phyloP scores from a whole-genome alignment of 1,284 basidiomycete genomes.

The Malassezia equina region DNA sequence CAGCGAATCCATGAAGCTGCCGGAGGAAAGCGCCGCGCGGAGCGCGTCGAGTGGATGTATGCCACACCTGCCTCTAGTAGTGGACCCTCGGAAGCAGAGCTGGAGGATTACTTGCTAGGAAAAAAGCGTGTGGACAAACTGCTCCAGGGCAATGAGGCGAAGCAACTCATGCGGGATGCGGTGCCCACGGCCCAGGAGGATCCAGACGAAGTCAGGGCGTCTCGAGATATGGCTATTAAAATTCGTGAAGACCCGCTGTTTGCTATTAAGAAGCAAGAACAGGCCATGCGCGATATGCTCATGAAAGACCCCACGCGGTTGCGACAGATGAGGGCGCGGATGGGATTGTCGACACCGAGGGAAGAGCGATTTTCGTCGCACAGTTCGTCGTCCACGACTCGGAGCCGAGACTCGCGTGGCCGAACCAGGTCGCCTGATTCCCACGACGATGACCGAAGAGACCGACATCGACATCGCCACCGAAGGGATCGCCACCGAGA shows the following conservation, averaged over 20 bases:
- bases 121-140: conserved; percentile 97
- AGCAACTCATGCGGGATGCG: conserved; percentile 48
- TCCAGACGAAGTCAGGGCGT: conserved; percentile 55
- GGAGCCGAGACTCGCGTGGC: conserved; percentile 1
- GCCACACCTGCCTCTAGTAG: conserved; percentile 77
- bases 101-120: conserved; percentile 94
- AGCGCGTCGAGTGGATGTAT: conserved; percentile 99
- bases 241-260: conserved; percentile 90
- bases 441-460: conserved; percentile 2
- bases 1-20: conserved; percentile 68
- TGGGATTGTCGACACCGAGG: conserved; percentile 56
- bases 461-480: neutral
- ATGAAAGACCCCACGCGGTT: conserved; percentile 82
- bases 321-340: conserved; percentile 57
- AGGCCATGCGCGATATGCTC: conserved; percentile 77
- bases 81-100: conserved; percentile 64
- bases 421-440: neutral
- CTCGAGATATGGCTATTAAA: conserved; percentile 77
- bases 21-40: conserved; percentile 83
- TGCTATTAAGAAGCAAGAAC: conserved; percentile 94
- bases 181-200: conserved; percentile 26
- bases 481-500: conserved; percentile 31
- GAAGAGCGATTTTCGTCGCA: conserved; percentile 50
- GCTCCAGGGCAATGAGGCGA: conserved; percentile 69
- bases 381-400: conserved; percentile 52